Percentiles rank a stretch among this genome's conserved stretches.
phyloP scores from a whole-genome alignment of 2,329 filamentous ascomycete species.

The Exophiala calicioides region DNA sequence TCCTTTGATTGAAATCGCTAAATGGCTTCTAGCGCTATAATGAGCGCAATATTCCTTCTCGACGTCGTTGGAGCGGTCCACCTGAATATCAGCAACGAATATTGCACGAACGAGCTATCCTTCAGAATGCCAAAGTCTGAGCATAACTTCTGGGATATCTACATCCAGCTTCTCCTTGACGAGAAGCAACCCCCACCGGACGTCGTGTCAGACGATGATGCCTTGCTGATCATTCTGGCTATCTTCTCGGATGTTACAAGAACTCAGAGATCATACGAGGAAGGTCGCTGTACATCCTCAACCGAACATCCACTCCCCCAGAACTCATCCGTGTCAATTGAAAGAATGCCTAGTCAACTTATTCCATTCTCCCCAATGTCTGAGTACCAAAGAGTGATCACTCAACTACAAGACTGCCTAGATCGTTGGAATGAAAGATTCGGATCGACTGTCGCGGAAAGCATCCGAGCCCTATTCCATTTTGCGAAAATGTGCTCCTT shows the following conservation, averaged over 20 bases:
- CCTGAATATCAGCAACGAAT: neutral
- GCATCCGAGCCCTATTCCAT: neutral
- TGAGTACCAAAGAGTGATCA: neutral
- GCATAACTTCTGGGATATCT: neutral
- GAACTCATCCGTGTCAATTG: neutral
- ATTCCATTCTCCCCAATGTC: neutral
- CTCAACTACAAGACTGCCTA: neutral
- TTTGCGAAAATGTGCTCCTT: neutral
- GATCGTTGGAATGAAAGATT: neutral
- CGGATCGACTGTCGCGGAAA: neutral
- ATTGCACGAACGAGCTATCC: neutral
- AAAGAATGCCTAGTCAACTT: neutral
- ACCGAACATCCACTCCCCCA: neutral
- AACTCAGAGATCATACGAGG: neutral
- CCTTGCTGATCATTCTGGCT: neutral
- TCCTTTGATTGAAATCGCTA: too few species aligned
- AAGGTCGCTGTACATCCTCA: neutral
- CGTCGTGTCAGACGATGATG: neutral
- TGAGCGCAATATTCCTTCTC: neutral
- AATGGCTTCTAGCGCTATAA: neutral
- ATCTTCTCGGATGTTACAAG: neutral
- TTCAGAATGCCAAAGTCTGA: neutral
- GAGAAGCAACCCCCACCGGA: constrained; percentile 1
- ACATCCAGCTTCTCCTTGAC: constrained; percentile 1
- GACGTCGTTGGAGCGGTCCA: neutral